Evolutionary conservation across 192 early-diverging fungal genomes (phyloP), one percentile per base, ranked within the genome.

Genomic region (Gaertneriomyces sp.): DNA sequence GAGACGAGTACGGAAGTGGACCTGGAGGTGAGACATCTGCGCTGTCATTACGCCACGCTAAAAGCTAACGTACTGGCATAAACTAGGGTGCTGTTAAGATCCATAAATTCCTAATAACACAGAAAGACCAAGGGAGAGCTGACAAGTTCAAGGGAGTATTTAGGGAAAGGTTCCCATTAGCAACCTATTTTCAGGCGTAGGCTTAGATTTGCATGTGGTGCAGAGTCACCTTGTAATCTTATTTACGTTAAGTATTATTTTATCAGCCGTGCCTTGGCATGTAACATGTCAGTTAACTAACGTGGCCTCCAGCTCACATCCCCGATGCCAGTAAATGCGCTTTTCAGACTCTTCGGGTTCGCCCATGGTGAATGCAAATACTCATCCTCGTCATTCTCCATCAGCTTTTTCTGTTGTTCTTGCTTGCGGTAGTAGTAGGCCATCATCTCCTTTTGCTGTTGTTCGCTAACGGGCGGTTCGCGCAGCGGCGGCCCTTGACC

Each of bases 361-460:
- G 84, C 84, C 84, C 84, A 86, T 12, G 71, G 14, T 10, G 81
- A 74, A 62, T 79, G 63, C 9, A 82, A 41, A 62, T 79, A 86
- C 57, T 78, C 80, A 63, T 86, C 84, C 12, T 86, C 84, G 42
- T 81, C 75, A 68, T 86, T 84, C 57, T 81, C 84, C 41, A 61
- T 57, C 33, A 85, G 66, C 64, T 81, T 79, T 71, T 86, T 84
- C 33, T 74, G 67, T 63, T 85, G 75, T 63, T 86, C 79, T 53
- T 86, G 78, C 69, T 86, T 86, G n/a, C 70, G 68, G 73, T 82
- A 81, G 56, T 82, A 86, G 61, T 78, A 85, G 33, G 80, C 81
- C 80, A 85, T 84, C 74, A 86, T 66, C 38, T 85, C 70, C 69
- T 77, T 85, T 64, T 83, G 82, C 43, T 52, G 61, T 44, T 78